phyloP scores from a whole-genome alignment of 1,284 basidiomycete species.

The Boletus calvinii region DNA sequence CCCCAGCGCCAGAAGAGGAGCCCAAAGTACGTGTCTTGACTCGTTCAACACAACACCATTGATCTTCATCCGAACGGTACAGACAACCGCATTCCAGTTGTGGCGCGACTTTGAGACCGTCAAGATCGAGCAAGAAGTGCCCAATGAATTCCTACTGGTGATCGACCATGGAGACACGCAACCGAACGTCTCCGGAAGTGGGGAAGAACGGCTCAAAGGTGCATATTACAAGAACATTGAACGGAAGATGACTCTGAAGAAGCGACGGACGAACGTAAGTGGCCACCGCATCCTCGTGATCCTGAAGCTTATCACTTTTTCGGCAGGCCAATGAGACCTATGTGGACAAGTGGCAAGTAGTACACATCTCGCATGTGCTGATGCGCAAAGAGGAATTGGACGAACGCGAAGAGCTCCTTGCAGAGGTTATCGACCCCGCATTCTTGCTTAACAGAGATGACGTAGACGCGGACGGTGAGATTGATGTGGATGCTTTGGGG shows the following conservation, averaged over 20 bases:
- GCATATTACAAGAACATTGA: slow-evolving; percentile 88
- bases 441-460: slow-evolving; percentile 43
- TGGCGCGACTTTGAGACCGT: slow-evolving; percentile 82
- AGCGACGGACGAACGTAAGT: slow-evolving; percentile 76
- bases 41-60: not conserved
- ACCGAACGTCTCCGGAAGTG: slow-evolving; percentile 16
- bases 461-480: slow-evolving; percentile 48
- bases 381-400: slow-evolving; percentile 54
- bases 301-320: slow-evolving; percentile 4
- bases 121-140: slow-evolving; percentile 79
- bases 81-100: slow-evolving; percentile 71
- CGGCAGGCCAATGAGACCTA: slow-evolving; percentile 60
- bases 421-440: slow-evolving; percentile 55
- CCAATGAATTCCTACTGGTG: slow-evolving; percentile 81
- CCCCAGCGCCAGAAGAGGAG: slow-evolving; percentile 50
- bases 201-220: slow-evolving; percentile 49
- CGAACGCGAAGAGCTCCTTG: slow-evolving; percentile 51
- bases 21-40: slow-evolving; percentile 37
- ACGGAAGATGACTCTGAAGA: slow-evolving; percentile 83
- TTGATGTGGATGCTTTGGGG: slow-evolving; percentile 39
- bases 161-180: slow-evolving; percentile 59
- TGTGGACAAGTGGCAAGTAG: slow-evolving; percentile 76
- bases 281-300: not conserved
- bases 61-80: not conserved
- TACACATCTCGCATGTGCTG: slow-evolving; percentile 55